Conservation (phyloP, 148 eudicot species). For the Arctostaphylos glauca region DNA sequence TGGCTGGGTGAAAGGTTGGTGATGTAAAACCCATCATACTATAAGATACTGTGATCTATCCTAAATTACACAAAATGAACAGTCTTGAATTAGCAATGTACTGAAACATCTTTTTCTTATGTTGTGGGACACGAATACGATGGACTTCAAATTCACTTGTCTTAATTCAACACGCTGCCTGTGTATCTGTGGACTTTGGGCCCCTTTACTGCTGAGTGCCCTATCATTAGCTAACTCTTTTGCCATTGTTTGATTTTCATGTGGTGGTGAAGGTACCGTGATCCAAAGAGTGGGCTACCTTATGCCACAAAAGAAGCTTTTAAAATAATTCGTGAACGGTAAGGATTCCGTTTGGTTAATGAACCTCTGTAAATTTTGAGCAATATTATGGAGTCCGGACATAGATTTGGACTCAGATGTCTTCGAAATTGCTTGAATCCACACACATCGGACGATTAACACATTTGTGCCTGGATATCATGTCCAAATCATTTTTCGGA, state of each 20-base stretch:
- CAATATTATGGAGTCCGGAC: no score
- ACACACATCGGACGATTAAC: no score
- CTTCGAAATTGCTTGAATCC: no score
- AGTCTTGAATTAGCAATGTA: not conserved
- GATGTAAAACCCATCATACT: not conserved
- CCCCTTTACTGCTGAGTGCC: not conserved
- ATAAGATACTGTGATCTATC: not conserved
- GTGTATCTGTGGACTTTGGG: not conserved
- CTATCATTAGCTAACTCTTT: not conserved
- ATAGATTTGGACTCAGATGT: no score
- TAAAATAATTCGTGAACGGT: constrained; percentile 68
- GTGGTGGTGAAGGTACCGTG: constrained; percentile 61
- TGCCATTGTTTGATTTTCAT: not conserved
- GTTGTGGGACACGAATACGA: not conserved
- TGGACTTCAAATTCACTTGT: not conserved
- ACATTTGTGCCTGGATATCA: no score
- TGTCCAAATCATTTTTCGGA: no score
- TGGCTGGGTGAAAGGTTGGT: not conserved
- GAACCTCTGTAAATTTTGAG: not conserved
- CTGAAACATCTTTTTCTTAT: not conserved
- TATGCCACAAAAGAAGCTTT: constrained; percentile 97
- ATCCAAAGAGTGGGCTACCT: constrained; percentile 90
- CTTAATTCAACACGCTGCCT: not conserved
- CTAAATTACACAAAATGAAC: not conserved
- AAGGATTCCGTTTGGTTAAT: constrained; percentile 17